Percentiles rank a stretch among this genome's conserved stretches.
phyloP scores from a whole-genome alignment of 768 basidiomycete genomes.

The Collybiopsis confluens region DNA sequence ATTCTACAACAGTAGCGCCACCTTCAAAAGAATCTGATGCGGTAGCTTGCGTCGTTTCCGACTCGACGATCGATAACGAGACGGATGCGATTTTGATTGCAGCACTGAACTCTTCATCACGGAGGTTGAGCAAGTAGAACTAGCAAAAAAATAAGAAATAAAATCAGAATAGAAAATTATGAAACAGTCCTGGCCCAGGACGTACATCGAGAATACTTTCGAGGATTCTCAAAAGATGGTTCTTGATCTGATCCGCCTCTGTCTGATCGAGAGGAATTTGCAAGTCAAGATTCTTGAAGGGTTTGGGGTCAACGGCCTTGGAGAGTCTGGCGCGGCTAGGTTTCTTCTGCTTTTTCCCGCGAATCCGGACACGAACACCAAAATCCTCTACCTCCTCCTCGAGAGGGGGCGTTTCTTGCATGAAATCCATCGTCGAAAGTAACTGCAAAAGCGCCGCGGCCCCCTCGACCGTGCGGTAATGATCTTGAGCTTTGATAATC shows the following conservation, averaged over 20 bases:
- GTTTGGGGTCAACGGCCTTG: background rate
- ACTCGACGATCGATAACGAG: background rate
- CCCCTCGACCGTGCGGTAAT: background rate
- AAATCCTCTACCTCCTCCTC: background rate
- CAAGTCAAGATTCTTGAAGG: background rate
- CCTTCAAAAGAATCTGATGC: background rate
- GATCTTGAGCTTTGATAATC: background rate
- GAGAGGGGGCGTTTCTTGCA: background rate
- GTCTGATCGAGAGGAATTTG: background rate
- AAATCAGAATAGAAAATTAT: background rate
- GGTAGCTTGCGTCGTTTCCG: background rate
- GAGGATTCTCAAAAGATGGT: background rate
- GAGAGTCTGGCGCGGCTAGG: background rate
- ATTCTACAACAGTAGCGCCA: background rate
- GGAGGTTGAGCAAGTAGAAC: background rate
- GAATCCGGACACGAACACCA: background rate
- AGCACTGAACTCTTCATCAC: background rate
- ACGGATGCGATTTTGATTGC: background rate
- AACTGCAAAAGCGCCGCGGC: background rate
- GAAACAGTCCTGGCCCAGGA: too few species aligned
- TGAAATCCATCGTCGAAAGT: background rate
- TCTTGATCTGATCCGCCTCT: background rate
- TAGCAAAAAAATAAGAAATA: background rate
- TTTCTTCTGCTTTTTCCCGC: background rate
- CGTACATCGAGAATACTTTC: background rate